Base-by-base conservation (phyloP, 805 yeast species). In the Yarrowia deformans region DNA sequence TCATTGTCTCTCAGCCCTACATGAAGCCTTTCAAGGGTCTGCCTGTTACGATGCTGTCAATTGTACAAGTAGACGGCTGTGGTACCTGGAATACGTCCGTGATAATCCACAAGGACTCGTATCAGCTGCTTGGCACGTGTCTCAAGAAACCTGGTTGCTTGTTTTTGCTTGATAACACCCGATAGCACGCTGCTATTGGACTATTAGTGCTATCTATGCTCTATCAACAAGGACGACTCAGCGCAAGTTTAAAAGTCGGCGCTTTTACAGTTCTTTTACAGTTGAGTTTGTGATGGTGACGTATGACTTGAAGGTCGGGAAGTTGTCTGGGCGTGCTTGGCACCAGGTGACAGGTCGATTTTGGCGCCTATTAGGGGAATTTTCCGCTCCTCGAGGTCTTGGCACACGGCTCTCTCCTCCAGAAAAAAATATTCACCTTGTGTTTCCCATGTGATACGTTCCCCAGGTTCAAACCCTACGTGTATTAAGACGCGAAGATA, bases 171-270 rank as follows among this genome's bases (percentile, higher is more conserved):
- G 29, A 23, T 23, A 23, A 23, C 4, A 23, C 29, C 29, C 29
- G 29, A 2, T 23, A 23, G 2, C 29, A 4, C 29, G 29, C 37
- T 50, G 14, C 8, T 50, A 35, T 52, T 34, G 40, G 42, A n/a
- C 42, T 34, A 16, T 10, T 5, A 3, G 8, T 32, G 39, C 56
- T 52, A 52, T 52, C 56, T 52, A 52, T 52, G 19, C 4, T 9
- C 49, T 48, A n/a, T 37, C 10, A 52, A 18, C 42, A 35, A 16
- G 56, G 6, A 8, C 9, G 14, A 12, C 37, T 7, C 10, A 35
- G 56, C 56, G 56, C 56, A 52, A 52, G 56, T 34, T 52, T 52
- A 52, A 52, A 52, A 52, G 40, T 52, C 56, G 56, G 56, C 56
- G 42, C 9, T 18, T 35, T 18, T 12, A 52, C 16, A n/a, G 23